These are phyloP conservation scores for Aureobasidium leucospermi DNA, from an alignment of 2,329 filamentous ascomycete genomes.

Conservation along the genomic window DNA sequence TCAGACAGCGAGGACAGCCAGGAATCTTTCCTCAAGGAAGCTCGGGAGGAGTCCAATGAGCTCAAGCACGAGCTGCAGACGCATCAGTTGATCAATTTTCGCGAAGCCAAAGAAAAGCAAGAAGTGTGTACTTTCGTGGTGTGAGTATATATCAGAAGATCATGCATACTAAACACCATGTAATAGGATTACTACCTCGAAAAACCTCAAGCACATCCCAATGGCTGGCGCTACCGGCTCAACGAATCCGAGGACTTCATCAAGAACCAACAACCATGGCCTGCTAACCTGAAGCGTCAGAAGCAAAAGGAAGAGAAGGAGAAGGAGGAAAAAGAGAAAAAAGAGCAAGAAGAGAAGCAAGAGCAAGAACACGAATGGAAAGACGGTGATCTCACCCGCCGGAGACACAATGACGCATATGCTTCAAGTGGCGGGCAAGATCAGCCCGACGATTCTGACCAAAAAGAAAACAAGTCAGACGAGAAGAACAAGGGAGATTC, in stretches of 20 bases:
- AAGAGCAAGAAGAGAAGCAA: conserved; percentile 16
- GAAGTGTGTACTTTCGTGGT: conserved; percentile 8
- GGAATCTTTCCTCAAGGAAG: conserved; percentile 19
- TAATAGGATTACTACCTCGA: conserved; percentile 37
- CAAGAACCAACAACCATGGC: conserved; percentile 43
- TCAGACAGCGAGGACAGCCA: conserved; percentile 16
- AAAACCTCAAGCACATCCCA: conserved; percentile 37
- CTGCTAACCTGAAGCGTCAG: conserved; percentile 36
- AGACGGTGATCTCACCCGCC: conserved; percentile 22
- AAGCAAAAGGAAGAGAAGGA: conserved; percentile 26
- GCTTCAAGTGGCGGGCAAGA: conserved; percentile 16
- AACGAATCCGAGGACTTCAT: conserved; percentile 43
- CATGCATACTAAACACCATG: background rate
- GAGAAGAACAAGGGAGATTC: background rate
- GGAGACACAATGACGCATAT: conserved; percentile 33
- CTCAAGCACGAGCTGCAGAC: conserved; percentile 22
- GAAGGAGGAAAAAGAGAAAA: conserved; percentile 20
- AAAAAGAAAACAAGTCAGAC: conserved; percentile 16
- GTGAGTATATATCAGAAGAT: background rate
- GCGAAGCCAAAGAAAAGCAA: conserved; percentile 29
- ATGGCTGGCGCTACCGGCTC: conserved; percentile 45
- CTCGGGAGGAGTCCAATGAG: conserved; percentile 22
- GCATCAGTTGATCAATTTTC: conserved; percentile 33
- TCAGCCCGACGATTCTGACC: background rate
- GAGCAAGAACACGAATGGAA: conserved; percentile 26